Evolutionary conservation across 768 basidiomycete species (phyloP).

Genomic region (Lyophyllum shimeji): DNA sequence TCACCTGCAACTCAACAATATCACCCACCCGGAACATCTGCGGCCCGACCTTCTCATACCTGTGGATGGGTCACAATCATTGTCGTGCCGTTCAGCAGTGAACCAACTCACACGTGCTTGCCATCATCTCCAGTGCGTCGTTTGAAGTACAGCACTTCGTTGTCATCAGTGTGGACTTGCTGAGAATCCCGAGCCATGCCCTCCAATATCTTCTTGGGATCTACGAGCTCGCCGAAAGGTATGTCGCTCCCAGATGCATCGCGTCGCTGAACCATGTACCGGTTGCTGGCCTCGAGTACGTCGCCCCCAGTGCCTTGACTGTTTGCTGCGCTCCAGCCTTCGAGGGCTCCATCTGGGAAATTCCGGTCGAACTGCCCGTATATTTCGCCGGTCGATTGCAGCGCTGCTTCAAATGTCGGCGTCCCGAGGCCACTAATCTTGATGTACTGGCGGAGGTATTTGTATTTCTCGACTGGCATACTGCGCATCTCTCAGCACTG

Average conservation of each 20-base stretch:
- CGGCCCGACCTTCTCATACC: no score
- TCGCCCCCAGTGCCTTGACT: background rate
- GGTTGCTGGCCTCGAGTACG: conserved; percentile 2
- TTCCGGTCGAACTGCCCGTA: conserved; percentile 2
- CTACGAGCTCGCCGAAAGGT: background rate
- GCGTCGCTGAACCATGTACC: conserved; percentile 4
- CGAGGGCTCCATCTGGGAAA: conserved; percentile 2
- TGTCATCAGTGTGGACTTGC: no score
- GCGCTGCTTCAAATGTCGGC: background rate
- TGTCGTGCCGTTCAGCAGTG: no score
- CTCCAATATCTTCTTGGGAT: no score
- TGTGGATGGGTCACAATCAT: no score
- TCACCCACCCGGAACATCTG: no score
- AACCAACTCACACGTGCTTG: no score
- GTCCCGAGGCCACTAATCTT: background rate
- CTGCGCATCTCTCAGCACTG: background rate
- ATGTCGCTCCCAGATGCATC: background rate
- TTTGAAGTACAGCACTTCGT: no score
- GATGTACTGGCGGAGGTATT: background rate
- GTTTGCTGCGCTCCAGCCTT: background rate
- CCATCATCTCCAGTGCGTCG: no score
- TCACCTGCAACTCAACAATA: no score
- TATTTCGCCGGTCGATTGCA: background rate
- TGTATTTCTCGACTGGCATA: background rate
- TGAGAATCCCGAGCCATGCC: no score